Evolutionary conservation across 805 yeast genomes (phyloP).

Genomic region (Ogataea dorogensis): DNA sequence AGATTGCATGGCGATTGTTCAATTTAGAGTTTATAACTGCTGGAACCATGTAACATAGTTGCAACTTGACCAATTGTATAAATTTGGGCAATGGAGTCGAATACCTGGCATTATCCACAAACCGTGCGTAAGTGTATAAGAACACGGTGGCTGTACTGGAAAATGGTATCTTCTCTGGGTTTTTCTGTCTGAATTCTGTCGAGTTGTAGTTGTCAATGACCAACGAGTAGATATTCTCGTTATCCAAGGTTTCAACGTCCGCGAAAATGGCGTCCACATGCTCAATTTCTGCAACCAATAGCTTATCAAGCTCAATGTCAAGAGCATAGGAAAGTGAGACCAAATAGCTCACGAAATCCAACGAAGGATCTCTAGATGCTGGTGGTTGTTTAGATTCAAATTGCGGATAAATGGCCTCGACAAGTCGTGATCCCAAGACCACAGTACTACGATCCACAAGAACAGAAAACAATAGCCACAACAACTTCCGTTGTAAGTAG

Average conservation of each 20-base stretch:
- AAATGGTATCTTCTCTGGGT: slow-evolving; percentile 18
- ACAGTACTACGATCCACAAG: slow-evolving; percentile 34
- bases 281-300: slow-evolving; percentile 36
- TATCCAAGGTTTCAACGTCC: slow-evolving; percentile 21
- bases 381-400: slow-evolving; percentile 1
- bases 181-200: slow-evolving; percentile 21
- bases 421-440: slow-evolving; percentile 5
- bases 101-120: slow-evolving; percentile 17
- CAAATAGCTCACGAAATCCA: slow-evolving; percentile 28
- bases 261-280: slow-evolving; percentile 44
- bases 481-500: slow-evolving; percentile 59
- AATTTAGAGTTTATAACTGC: slow-evolving; percentile 26
- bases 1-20: slow-evolving; percentile 17
- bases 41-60: slow-evolving; percentile 43
- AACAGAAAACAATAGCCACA: slow-evolving; percentile 62
- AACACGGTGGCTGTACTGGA: slow-evolving; percentile 36
- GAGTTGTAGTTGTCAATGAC: slow-evolving; percentile 43
- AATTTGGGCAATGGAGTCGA: slow-evolving; percentile 14
- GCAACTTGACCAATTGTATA: slow-evolving; percentile 38
- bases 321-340: slow-evolving; percentile 53
- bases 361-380: slow-evolving; percentile 1
- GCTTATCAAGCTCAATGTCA: slow-evolving; percentile 57
- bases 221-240: slow-evolving; percentile 40
- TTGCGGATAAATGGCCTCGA: slow-evolving; percentile 13
- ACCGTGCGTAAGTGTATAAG: slow-evolving; percentile 26